A percentile compares a stretch with the other conserved stretches of the same genome.
Conservation (phyloP, 352 stramenopile genomes). For the Phytophthora pinifolia region DNA sequence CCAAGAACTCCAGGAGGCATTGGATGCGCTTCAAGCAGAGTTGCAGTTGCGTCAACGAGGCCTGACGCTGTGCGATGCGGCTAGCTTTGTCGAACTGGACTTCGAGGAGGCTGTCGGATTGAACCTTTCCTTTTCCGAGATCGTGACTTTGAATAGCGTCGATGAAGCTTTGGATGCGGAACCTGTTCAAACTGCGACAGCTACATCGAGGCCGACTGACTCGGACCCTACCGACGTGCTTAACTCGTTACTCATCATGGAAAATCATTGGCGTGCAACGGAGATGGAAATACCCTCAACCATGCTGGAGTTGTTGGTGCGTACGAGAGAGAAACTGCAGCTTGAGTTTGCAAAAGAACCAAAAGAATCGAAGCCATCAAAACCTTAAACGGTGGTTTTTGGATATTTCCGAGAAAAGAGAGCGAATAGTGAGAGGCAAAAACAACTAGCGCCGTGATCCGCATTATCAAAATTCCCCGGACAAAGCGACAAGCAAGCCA, state of each 20-base stretch:
- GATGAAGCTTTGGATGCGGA: neutral
- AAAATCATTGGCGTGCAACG: constrained; percentile 4
- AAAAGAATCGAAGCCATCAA: too few relatives aligned
- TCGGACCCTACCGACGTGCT: neutral
- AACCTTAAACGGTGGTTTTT: too few relatives aligned
- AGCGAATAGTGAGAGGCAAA: too few relatives aligned
- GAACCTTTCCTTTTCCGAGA: neutral
- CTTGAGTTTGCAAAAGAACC: neutral
- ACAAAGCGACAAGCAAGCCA: too few relatives aligned
- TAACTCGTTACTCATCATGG: constrained; percentile 2
- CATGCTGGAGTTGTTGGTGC: constrained; percentile 1
- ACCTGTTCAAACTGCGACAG: too few relatives aligned
- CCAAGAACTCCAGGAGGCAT: constrained; percentile 1
- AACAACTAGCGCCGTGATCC: too few relatives aligned
- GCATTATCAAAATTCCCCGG: too few relatives aligned
- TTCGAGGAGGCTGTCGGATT: neutral
- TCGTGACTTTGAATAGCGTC: neutral
- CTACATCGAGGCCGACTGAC: neutral
- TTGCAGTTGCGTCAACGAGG: neutral
- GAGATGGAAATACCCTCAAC: neutral
- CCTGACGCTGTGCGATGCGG: neutral
- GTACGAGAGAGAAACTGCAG: neutral
- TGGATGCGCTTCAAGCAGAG: neutral
- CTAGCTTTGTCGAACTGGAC: neutral
- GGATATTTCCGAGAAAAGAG: too few relatives aligned